Evolutionary conservation across 73 alveolate genomes (phyloP).

Genomic region (Tetrahymena malaccensis): DNA sequence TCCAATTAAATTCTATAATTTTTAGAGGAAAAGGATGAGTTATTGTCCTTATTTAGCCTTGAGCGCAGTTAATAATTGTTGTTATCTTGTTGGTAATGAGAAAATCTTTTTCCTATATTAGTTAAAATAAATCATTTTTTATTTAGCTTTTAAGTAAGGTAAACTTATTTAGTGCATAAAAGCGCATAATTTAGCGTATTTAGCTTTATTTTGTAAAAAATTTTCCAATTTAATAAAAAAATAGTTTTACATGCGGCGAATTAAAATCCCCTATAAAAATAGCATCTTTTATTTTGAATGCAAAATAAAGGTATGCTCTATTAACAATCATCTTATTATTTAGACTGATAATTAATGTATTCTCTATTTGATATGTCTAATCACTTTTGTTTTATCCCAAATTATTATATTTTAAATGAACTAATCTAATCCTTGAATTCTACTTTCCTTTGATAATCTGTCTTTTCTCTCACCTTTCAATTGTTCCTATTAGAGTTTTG

Average conservation of each 20-base stretch:
- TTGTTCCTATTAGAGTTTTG: background rate
- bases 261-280: background rate
- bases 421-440: background rate
- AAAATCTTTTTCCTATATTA: background rate
- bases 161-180: background rate
- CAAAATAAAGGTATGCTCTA: background rate
- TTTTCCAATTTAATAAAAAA: background rate
- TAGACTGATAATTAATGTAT: background rate
- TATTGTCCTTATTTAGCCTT: background rate
- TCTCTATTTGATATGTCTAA: background rate
- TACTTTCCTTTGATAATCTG: background rate
- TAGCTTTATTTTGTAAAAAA: no score
- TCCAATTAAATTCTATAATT: background rate
- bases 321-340: background rate
- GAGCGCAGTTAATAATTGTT: background rate
- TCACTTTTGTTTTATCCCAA: background rate
- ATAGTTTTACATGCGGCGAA: background rate
- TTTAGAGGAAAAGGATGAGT: background rate
- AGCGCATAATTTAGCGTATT: no score
- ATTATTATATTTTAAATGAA: background rate
- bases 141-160: background rate
- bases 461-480: background rate
- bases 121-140: background rate
- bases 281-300: background rate
- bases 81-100: background rate